Evolutionary conservation across 495 filamentous ascomycete species (phyloP).

Genomic region (Penicillium roqueforti): DNA sequence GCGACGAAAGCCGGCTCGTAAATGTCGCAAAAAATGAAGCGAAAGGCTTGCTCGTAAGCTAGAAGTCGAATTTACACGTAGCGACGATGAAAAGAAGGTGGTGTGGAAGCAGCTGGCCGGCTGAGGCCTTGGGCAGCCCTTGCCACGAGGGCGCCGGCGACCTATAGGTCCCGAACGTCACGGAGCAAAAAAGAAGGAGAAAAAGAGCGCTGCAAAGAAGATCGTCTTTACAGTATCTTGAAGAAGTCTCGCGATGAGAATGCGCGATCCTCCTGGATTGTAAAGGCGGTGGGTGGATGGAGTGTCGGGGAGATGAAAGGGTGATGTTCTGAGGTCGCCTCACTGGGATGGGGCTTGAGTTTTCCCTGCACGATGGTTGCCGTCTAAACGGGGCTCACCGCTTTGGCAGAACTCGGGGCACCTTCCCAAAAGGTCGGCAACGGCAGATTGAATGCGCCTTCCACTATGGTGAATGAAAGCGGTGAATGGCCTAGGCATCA

Average conservation of each 20-base stretch:
- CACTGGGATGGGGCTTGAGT: constrained; percentile 45
- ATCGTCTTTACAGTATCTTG: constrained; percentile 23
- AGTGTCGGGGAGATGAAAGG: constrained; percentile 42
- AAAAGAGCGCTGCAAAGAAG: constrained; percentile 21
- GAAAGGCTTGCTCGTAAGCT: constrained; percentile 15
- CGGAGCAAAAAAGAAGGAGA: constrained; percentile 36
- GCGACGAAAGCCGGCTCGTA: constrained; percentile 13
- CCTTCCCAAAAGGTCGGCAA: neutral
- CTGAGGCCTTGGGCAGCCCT: constrained; percentile 51
- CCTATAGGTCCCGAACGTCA: constrained; percentile 40
- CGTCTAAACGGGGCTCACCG: constrained; percentile 22
- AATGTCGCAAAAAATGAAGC: constrained; percentile 22
- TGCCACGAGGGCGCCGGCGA: constrained; percentile 53
- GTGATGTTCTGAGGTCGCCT: constrained; percentile 41
- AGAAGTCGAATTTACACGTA: constrained; percentile 20
- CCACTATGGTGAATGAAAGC: neutral
- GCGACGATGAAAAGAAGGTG: constrained; percentile 36
- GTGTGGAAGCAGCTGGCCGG: constrained; percentile 42
- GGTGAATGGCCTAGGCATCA: neutral
- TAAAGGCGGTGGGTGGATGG: constrained; percentile 29
- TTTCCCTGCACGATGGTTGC: constrained; percentile 32
- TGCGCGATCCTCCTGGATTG: constrained; percentile 42
- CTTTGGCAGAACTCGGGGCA: constrained; percentile 7
- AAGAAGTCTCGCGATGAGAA: constrained; percentile 42
- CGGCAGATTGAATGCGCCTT: neutral